These are phyloP conservation scores for Pseudomonodictys pantanalensis DNA, from an alignment of 495 filamentous ascomycete species.

Conservation along the genomic window DNA sequence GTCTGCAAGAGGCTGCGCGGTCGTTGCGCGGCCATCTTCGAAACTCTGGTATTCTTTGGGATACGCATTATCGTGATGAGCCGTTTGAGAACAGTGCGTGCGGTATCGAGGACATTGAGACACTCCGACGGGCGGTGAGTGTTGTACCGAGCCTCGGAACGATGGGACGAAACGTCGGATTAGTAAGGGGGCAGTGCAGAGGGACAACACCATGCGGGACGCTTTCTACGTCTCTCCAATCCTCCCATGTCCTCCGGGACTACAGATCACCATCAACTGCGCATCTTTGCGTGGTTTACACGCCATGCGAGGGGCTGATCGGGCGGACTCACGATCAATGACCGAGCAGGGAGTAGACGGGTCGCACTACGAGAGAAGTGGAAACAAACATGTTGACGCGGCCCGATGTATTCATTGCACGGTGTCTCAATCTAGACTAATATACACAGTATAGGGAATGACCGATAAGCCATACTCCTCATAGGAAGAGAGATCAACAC, in stretches of 20 bases:
- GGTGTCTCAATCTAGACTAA: not conserved
- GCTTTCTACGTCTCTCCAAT: not conserved
- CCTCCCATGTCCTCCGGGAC: not conserved
- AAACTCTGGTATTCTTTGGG: not conserved
- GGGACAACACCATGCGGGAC: not conserved
- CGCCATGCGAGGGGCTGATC: not conserved
- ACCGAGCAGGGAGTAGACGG: not conserved
- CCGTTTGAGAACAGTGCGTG: not conserved
- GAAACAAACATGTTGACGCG: too few species aligned
- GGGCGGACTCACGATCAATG: not conserved
- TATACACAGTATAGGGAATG: slow-evolving; percentile 16
- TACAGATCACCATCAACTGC: not conserved
- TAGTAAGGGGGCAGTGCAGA: slow-evolving; percentile 30
- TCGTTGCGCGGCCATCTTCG: not conserved
- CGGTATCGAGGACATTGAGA: slow-evolving; percentile 5
- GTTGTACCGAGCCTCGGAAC: not conserved
- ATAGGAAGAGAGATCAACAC: not conserved
- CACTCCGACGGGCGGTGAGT: slow-evolving; percentile 5
- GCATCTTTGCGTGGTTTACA: not conserved
- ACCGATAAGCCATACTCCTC: slow-evolving; percentile 4
- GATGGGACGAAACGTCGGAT: not conserved
- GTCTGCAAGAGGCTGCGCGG: too few species aligned
- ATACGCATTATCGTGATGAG: not conserved
- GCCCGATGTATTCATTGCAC: not conserved
- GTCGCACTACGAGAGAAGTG: not conserved